A percentile compares a stretch with the other conserved stretches of the same genome.
These are phyloP conservation scores for Bolboschoenoplectus hybrid DNA, from an alignment of 202 grass and related monocot genomes.

Conservation along the genomic window DNA sequence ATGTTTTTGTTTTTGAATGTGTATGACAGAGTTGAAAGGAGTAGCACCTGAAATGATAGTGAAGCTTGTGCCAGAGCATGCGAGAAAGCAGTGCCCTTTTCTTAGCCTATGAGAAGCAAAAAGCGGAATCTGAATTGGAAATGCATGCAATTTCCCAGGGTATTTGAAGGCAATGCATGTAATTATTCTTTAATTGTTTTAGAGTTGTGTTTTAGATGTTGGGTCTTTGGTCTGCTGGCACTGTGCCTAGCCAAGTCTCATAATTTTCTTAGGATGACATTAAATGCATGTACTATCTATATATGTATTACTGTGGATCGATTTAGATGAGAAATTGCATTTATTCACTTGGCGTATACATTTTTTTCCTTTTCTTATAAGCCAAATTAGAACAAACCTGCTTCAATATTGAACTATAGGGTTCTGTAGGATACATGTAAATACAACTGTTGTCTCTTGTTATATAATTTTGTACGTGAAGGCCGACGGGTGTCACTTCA, in stretches of 20 bases:
- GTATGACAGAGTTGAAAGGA: conserved; percentile 70
- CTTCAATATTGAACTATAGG: not conserved
- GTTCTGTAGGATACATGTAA: too few relatives aligned
- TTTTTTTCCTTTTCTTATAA: too few relatives aligned
- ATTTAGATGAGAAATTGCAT: conserved; percentile 12
- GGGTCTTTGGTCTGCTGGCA: not conserved
- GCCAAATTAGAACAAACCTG: not conserved
- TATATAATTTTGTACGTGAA: not conserved
- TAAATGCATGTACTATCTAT: not conserved
- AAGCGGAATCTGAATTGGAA: conserved; percentile 7
- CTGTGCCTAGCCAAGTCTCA: not conserved
- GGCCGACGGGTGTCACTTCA: not conserved
- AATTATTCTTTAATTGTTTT: not conserved
- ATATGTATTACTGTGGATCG: not conserved
- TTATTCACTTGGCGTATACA: too few relatives aligned
- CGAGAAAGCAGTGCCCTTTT: conserved; percentile 58
- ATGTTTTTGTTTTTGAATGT: not conserved
- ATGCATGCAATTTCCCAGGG: conserved; percentile 36
- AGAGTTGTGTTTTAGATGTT: not conserved
- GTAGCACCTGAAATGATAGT: conserved; percentile 50
- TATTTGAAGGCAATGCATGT: conserved; percentile 33
- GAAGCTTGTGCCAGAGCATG: conserved; percentile 82
- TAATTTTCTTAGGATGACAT: not conserved
- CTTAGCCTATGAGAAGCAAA: conserved; percentile 44
- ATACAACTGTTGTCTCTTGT: not conserved